A percentile compares a stretch with the other conserved stretches of the same genome.
phyloP scores from a whole-genome alignment of 495 filamentous ascomycete species.

The Aspergillus bertholletiae region DNA sequence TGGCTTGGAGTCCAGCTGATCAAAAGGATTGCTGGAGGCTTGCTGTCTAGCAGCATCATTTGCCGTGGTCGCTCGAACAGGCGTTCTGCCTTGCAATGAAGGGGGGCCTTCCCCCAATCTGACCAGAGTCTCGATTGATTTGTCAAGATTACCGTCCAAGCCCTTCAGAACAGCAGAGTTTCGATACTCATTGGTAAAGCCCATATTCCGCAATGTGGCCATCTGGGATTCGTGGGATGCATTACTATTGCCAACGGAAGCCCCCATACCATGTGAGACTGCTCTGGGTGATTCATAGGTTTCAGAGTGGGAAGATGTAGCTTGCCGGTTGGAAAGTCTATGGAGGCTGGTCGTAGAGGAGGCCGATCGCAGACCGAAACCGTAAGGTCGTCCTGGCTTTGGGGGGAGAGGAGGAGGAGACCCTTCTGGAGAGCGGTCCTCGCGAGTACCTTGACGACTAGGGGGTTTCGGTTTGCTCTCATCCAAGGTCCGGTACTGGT shows the following conservation, averaged over 20 bases:
- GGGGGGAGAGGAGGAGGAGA: constrained; percentile 79
- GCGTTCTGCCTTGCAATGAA: constrained; percentile 34
- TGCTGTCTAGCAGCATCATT: constrained; percentile 10
- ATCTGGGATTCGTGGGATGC: constrained; percentile 66
- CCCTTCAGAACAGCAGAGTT: constrained; percentile 77
- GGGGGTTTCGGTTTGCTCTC: constrained; percentile 47
- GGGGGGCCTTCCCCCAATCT: constrained; percentile 68
- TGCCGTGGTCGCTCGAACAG: constrained; percentile 25
- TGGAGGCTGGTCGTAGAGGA: constrained; percentile 63
- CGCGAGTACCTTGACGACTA: constrained; percentile 38
- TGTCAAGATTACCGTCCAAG: constrained; percentile 77
- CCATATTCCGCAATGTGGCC: constrained; percentile 80
- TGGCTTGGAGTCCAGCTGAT: constrained; percentile 38
- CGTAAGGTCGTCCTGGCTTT: constrained; percentile 74
- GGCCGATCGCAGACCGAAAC: constrained; percentile 65
- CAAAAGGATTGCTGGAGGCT: constrained; percentile 48
- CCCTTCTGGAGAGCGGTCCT: constrained; percentile 38
- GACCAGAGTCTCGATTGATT: constrained; percentile 76
- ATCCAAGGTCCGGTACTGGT: constrained; percentile 63
- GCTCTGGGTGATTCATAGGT: constrained; percentile 44
- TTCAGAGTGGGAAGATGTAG: constrained; percentile 25
- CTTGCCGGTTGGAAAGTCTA: constrained; percentile 28
- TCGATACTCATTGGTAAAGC: constrained; percentile 78
- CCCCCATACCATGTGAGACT: constrained; percentile 63
- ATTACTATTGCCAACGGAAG: constrained; percentile 57